phyloP scores from a whole-genome alignment of 495 filamentous ascomycete species.

The Trichoderma erinaceum region DNA sequence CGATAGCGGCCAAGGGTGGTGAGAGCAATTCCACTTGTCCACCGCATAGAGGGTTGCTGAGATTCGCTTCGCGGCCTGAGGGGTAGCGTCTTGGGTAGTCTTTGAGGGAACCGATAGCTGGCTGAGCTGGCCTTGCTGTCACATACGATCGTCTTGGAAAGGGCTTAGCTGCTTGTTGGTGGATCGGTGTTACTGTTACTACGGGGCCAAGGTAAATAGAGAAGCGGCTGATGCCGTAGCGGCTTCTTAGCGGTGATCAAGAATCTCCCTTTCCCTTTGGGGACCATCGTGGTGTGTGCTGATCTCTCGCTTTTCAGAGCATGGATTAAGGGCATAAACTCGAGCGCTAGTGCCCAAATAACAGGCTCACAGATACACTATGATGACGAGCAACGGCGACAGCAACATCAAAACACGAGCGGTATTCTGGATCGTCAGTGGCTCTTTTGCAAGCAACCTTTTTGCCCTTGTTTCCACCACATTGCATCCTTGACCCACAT shows the following conservation, averaged over 20 bases:
- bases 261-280: neutral
- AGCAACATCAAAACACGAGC: neutral
- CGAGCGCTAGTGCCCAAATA: neutral
- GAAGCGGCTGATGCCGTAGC: slow-evolving; percentile 8
- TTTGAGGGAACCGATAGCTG: neutral
- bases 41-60: too few relatives aligned
- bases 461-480: neutral
- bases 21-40: too few relatives aligned
- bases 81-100: neutral
- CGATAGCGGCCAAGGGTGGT: too few relatives aligned
- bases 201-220: neutral
- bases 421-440: neutral
- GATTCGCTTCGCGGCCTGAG: too few relatives aligned
- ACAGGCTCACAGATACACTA: neutral
- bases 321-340: neutral
- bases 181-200: neutral
- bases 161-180: neutral
- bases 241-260: neutral
- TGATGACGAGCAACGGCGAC: neutral
- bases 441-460: neutral
- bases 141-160: neutral
- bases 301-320: neutral
- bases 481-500: neutral
- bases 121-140: neutral
- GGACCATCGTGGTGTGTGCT: neutral